Evolutionary conservation across 148 eudicot species (phyloP).

Genomic region (Dianthus caryophyllus): DNA sequence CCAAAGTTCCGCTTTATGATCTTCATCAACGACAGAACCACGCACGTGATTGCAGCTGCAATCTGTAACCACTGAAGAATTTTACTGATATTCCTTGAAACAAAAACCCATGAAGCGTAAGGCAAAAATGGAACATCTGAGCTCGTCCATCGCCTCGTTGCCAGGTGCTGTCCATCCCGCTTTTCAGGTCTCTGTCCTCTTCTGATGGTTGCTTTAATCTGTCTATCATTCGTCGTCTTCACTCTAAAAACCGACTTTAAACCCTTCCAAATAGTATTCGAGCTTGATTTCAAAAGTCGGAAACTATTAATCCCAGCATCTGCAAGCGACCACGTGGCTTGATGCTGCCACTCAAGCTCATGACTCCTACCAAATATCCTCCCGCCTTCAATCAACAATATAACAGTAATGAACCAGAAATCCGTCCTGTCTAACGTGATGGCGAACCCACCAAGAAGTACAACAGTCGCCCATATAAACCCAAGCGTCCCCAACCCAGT

Average conservation of each 20-base stretch:
- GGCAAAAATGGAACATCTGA: constrained; percentile 81
- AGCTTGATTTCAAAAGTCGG: constrained; percentile 45
- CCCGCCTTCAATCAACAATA: constrained; percentile 69
- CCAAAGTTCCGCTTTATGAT: constrained; percentile 57
- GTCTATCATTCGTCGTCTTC: constrained; percentile 17
- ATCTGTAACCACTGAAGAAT: constrained; percentile 71
- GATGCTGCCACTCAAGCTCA: constrained; percentile 96
- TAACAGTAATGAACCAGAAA: constrained; percentile 78
- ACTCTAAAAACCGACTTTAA: constrained; percentile 31
- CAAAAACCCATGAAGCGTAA: constrained; percentile 51
- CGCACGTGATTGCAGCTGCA: constrained; percentile 63
- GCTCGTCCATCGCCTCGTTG: constrained; percentile 47
- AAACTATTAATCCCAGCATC: constrained; percentile 62
- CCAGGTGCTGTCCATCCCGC: too few species aligned
- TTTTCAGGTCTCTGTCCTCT: constrained; percentile 6
- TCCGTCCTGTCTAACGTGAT: constrained; percentile 64
- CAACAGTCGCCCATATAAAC: constrained; percentile 97
- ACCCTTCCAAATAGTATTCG: constrained; percentile 28
- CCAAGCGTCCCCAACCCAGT: constrained; percentile 82
- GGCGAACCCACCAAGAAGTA: constrained; percentile 89
- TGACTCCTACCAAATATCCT: constrained; percentile 82
- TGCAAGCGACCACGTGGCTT: constrained; percentile 76
- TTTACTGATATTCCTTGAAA: constrained; percentile 63
- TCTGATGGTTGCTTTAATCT: constrained; percentile 17
- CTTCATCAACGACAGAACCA: constrained; percentile 62